Conservation (phyloP, 345 rosid genomes). For the Pugionium dolabratum region DNA sequence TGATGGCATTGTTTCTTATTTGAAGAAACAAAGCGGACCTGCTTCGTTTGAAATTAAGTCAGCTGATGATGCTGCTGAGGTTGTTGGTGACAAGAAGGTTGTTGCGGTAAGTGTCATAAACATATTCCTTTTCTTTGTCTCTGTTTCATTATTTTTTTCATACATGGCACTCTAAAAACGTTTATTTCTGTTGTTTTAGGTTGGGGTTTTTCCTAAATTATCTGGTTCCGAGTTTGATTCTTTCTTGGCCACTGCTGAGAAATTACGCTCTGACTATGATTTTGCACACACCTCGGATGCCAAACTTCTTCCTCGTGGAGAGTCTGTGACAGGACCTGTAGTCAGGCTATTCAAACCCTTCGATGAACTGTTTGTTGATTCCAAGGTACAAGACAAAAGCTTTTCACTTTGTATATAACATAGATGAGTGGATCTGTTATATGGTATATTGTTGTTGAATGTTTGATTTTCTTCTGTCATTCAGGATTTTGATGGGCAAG, state of each 20-base stretch:
- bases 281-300: constrained; percentile 83
- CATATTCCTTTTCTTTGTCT: background rate
- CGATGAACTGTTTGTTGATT: constrained; percentile 81
- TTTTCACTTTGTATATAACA: background rate
- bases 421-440: background rate
- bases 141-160: constrained; percentile 1
- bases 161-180: background rate
- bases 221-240: constrained; percentile 84
- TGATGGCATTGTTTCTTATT: constrained; percentile 75
- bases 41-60: constrained; percentile 83
- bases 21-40: constrained; percentile 94
- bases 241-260: constrained; percentile 68
- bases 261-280: constrained; percentile 78
- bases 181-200: constrained; percentile 48
- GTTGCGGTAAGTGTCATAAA: constrained; percentile 56
- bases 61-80: constrained; percentile 55
- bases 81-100: constrained; percentile 69
- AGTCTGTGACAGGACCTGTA: constrained; percentile 68
- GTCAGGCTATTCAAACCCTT: constrained; percentile 53
- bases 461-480: constrained; percentile 29
- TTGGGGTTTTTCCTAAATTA: constrained; percentile 82
- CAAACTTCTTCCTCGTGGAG: constrained; percentile 87
- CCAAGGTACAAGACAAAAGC: constrained; percentile 53
- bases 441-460: constrained; percentile 1
- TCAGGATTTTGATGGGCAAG: constrained; percentile 75